phyloP scores from a whole-genome alignment of 208 protist species.

The Leishmania mexicana region DNA sequence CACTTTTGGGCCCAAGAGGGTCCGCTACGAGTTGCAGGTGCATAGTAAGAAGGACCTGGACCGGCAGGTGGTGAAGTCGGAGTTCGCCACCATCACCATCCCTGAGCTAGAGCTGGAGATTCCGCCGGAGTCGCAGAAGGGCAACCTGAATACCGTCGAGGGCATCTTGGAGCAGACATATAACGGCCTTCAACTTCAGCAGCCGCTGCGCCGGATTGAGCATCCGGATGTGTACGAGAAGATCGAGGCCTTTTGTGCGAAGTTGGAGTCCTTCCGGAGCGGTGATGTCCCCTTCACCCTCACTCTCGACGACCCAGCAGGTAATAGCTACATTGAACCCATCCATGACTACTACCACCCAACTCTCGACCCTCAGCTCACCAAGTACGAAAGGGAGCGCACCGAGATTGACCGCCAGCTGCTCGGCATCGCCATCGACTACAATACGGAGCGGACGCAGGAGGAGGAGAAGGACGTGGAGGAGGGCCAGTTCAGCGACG shows the following conservation, averaged over 20 bases:
- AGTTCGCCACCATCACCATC: slow-evolving; percentile 89
- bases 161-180: slow-evolving; percentile 90
- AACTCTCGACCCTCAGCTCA: slow-evolving; percentile 85
- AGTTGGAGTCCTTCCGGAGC: slow-evolving; percentile 56
- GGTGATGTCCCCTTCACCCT: slow-evolving; percentile 90
- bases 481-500: slow-evolving; percentile 74
- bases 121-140: slow-evolving; percentile 86
- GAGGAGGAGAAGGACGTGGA: slow-evolving; percentile 79
- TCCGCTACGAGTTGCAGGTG: slow-evolving; percentile 87
- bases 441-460: slow-evolving; percentile 84
- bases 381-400: slow-evolving; percentile 81
- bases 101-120: slow-evolving; percentile 95
- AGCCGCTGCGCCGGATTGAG: slow-evolving; percentile 75
- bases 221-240: slow-evolving; percentile 82
- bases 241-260: slow-evolving; percentile 81
- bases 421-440: slow-evolving; percentile 86
- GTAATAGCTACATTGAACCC: slow-evolving; percentile 94
- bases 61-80: slow-evolving; percentile 94
- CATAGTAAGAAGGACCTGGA: slow-evolving; percentile 87
- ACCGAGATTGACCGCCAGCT: slow-evolving; percentile 89
- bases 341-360: slow-evolving; percentile 91
- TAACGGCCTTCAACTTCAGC: slow-evolving; percentile 72
- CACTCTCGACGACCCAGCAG: slow-evolving; percentile 92
- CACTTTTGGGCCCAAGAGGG: slow-evolving; percentile 75
- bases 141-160: slow-evolving; percentile 95